A percentile compares a stretch with the other conserved stretches of the same genome.
phyloP scores from a whole-genome alignment of 345 rosid genomes.

The Eucalyptus marginata region DNA sequence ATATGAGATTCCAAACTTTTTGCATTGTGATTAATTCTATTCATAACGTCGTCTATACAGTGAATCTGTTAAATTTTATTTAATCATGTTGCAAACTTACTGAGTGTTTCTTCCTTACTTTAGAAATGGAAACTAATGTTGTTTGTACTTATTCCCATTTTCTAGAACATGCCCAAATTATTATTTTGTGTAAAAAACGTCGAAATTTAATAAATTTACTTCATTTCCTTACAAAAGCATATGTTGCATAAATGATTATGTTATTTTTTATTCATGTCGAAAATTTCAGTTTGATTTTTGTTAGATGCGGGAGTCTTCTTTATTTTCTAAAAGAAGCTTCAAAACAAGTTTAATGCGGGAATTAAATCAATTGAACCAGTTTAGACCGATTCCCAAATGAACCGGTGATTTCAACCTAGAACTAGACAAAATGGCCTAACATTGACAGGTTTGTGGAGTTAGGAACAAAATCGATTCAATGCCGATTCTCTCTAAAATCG shows the following conservation, averaged over 20 bases:
- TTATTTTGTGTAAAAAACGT: background rate
- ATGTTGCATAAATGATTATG: background rate
- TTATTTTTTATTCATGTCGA: background rate
- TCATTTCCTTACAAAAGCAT: background rate
- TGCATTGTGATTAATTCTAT: background rate
- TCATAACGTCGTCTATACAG: accelerated
- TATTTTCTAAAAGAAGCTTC: background rate
- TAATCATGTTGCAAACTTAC: accelerated
- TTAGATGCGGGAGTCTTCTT: background rate
- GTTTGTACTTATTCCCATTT: accelerated
- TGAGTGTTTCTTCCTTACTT: accelerated
- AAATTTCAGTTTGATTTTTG: background rate
- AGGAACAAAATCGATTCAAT: background rate
- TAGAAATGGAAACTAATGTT: accelerated
- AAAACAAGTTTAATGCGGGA: accelerated
- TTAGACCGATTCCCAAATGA: accelerated
- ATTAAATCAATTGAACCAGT: accelerated
- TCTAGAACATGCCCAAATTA: background rate
- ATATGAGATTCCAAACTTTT: too few relatives aligned
- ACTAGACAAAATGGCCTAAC: accelerated
- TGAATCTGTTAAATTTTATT: background rate
- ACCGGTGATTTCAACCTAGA: background rate
- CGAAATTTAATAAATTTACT: background rate
- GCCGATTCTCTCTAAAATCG: accelerated
- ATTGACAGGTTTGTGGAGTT: accelerated